Base-by-base conservation (phyloP, 208 protist genomes). In the Angomonas ambiguus region DNA sequence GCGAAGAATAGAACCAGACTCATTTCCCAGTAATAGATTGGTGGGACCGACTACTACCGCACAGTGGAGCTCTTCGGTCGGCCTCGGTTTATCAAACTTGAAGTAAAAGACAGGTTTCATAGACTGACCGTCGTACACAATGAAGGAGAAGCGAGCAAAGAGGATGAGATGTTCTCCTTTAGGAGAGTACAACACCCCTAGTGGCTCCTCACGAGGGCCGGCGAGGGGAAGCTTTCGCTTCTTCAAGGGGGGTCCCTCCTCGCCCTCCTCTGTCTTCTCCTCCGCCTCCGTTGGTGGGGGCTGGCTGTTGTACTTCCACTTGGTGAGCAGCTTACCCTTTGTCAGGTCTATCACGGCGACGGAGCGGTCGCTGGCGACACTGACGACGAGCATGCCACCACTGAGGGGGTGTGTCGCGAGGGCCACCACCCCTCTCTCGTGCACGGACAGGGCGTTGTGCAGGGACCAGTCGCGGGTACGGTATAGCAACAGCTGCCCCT, bases 381-480 rank as follows among this genome's bases (percentile, higher is more conserved):
- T 91, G 38, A 90, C 77, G 51, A 71, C 69, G 8, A 93, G 65
- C 28, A 69, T 53, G 51, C 80, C 83, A 33, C 64, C 64, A 61
- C 80, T 85, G 27, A 64, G 34, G 6, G 87, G 87, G 69, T 93
- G 87, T 4, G 79, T 59, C 1, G 81, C 83, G 10, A 91, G 48
- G 22, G 49, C 68, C 3, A 67, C 28, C 25, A 93, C 62, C 3
- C 67, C 65, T 41, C 71, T 76, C 62, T 86, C 81, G 62, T 93
- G 87, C 55, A 93, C 74, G 16, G 71, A 51, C 2, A 93, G 72
- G 11, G 71, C 57, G 20, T 51, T 55, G 51, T 30, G 55, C 6
- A 82, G 22, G 20, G 68, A 62, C 84, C 87, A 93, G 66, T 93
- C 87, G 3, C 83, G 75, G 20, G 76, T 80, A 61, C 83, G 83